Percentiles rank a stretch among this genome's conserved stretches.
phyloP scores from a whole-genome alignment of 2,329 filamentous ascomycete genomes.

The Fusarium buharicum region DNA sequence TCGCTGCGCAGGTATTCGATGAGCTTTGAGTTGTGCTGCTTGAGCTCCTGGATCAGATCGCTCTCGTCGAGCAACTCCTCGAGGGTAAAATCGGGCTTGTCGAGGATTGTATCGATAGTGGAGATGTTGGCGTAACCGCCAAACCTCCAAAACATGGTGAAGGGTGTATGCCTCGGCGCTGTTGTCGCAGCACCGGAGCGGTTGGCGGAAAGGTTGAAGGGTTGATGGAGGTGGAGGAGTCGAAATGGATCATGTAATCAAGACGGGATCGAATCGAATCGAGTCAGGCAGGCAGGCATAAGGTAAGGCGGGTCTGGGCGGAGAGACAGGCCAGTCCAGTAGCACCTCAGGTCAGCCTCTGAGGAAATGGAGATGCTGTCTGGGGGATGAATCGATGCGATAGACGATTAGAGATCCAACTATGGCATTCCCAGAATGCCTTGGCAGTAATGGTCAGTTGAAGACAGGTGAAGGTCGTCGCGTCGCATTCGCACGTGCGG shows the following conservation, averaged over 20 bases:
- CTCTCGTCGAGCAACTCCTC: conserved; percentile 97
- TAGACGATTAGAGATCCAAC: conserved; percentile 1
- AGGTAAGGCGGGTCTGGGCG: conserved; percentile 33
- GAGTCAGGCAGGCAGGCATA: conserved; percentile 34
- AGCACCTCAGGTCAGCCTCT: conserved; percentile 11
- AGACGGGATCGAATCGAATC: conserved; percentile 18
- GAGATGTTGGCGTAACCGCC: conserved; percentile 98
- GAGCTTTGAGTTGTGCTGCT: conserved; percentile 97
- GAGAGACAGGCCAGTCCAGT: conserved; percentile 17
- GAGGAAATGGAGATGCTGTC: not conserved
- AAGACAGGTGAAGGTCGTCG: not conserved
- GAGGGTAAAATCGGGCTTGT: conserved; percentile 94
- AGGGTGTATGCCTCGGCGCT: conserved; percentile 50
- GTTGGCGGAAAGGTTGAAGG: conserved; percentile 30
- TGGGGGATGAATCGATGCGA: conserved; percentile 7
- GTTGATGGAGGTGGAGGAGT: conserved; percentile 36
- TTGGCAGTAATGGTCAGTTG: not conserved
- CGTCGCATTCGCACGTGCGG: conserved; percentile 20
- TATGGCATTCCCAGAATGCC: conserved; percentile 35
- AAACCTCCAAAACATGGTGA: conserved; percentile 99
- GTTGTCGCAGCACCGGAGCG: conserved; percentile 48
- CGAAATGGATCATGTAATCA: conserved; percentile 46
- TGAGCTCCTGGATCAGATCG: conserved; percentile 96
- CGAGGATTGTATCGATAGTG: conserved; percentile 94
- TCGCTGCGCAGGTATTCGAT: conserved; percentile 95